phyloP scores from a whole-genome alignment of 2,329 filamentous ascomycete genomes.

The Diaporthe sp. region DNA sequence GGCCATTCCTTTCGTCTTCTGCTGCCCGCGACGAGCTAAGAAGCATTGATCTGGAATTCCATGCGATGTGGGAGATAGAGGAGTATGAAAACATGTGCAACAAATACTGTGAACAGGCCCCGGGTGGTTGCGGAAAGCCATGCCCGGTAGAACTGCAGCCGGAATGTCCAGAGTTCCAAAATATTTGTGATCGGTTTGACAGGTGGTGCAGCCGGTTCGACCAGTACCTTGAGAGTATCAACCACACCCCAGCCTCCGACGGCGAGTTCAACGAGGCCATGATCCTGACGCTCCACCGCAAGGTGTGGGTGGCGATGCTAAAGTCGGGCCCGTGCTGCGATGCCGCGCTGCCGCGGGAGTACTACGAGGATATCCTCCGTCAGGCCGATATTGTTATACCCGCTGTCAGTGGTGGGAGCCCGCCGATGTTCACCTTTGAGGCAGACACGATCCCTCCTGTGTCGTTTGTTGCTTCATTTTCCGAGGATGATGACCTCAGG shows the following conservation, averaged over 20 bases:
- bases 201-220: not conserved
- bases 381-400: not conserved
- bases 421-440: not conserved
- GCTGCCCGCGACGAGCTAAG: not conserved
- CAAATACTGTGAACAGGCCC: too few relatives aligned
- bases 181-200: not conserved
- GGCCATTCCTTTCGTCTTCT: not conserved
- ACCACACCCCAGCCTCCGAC: not conserved
- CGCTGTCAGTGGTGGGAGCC: not conserved
- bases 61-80: not conserved
- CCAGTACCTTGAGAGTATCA: slow-evolving; percentile 6
- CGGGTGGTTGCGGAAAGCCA: too few relatives aligned
- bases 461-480: not conserved
- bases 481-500: not conserved
- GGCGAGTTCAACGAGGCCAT: slow-evolving; percentile 16
- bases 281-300: not conserved
- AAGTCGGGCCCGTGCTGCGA: not conserved
- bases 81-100: not conserved
- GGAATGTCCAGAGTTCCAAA: not conserved
- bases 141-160: too few relatives aligned
- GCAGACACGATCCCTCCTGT: slow-evolving; percentile 10
- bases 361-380: not conserved
- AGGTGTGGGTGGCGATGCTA: not conserved
- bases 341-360: not conserved
- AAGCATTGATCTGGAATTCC: not conserved